Percentiles rank a stretch among this genome's conserved stretches.
Evolutionary conservation across 2,329 filamentous ascomycete genomes (phyloP).

Genomic region (Ophiostoma novo-ulmi): DNA sequence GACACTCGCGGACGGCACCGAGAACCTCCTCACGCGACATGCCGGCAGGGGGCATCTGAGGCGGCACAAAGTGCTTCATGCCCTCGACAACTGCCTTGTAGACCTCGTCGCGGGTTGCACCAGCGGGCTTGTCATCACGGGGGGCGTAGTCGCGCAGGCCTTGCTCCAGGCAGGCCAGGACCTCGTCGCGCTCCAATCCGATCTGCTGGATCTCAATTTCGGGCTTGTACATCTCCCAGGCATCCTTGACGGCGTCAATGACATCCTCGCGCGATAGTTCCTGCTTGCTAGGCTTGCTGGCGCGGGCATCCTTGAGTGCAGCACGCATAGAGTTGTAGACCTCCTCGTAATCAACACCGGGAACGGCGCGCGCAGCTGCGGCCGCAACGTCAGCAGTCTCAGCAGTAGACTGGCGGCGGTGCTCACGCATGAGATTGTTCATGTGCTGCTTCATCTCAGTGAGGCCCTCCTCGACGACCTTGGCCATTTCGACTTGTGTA

Average conservation of each 20-base stretch:
- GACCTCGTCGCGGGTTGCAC: slow-evolving; percentile 76
- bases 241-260: slow-evolving; percentile 78
- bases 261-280: slow-evolving; percentile 75
- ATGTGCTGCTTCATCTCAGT: slow-evolving; percentile 80
- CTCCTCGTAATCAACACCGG: slow-evolving; percentile 68
- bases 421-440: slow-evolving; percentile 70
- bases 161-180: slow-evolving; percentile 79
- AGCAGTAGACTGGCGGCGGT: slow-evolving; percentile 62
- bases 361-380: slow-evolving; percentile 51
- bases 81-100: slow-evolving; percentile 81
- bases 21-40: slow-evolving; percentile 80
- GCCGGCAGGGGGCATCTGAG: slow-evolving; percentile 57
- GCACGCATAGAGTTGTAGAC: slow-evolving; percentile 80
- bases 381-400: slow-evolving; percentile 36
- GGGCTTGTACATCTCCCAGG: slow-evolving; percentile 91
- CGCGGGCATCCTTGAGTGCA: slow-evolving; percentile 60
- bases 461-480: slow-evolving; percentile 74
- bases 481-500: slow-evolving; percentile 65
- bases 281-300: slow-evolving; percentile 42
- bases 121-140: slow-evolving; percentile 47
- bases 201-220: slow-evolving; percentile 88
- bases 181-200: slow-evolving; percentile 83
- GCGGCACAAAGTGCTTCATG: slow-evolving; percentile 72
- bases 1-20: slow-evolving; percentile 74
- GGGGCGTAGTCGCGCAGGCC: slow-evolving; percentile 72